Evolutionary conservation across 2,329 filamentous ascomycete genomes (phyloP), one percentile per base, ranked within the genome.

Genomic region (Fusarium sarcochroum): DNA sequence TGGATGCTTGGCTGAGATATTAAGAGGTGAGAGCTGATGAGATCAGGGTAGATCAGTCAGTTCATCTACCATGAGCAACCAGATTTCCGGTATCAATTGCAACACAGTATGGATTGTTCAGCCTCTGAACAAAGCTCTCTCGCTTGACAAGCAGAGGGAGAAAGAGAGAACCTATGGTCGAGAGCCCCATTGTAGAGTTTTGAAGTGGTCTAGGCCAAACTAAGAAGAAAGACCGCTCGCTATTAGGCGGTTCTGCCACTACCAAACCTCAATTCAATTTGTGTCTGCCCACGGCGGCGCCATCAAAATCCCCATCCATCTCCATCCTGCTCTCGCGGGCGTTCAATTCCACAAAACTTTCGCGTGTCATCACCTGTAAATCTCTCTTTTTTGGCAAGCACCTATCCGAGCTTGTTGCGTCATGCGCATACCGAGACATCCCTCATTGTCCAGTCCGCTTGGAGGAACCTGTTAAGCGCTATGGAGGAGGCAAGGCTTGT

Each of bases 401-500:
- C 65, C 54, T 61, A 21, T 46, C 66, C 53, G 37, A 69, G 47
- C 57, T 60, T 67, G 66, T 72, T 77, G 53, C 77, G 78, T 77
- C 78, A 80, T 80, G 78, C 77, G 74, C 76, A 79, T 75, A 73
- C 75, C 73, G 73, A 76, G 66, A 68, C 69, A 69, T 63, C 65
- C 69, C 66, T 74, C 44, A 75, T 73, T 72, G 68, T 69, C 71
- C 71, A 73, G 70, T 72, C 72, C 71, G 69, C 68, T 71, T 69
- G 68, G 74, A 75, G 74, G 70, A 68, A 65, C 64, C 58, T 73
- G 74, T 72, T 73, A 82, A 73, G 72, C 73, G 73, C 73, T 65
- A 80, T 80, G 79, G 78, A 80, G 73, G 78, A 80, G 73, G 74
- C 81, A 71, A 82, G 74, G 70, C 81, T 88, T 66, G 80, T 86